These are phyloP conservation scores for Globisporangium splendens DNA, from an alignment of 352 stramenopile species.

Conservation along the genomic window DNA sequence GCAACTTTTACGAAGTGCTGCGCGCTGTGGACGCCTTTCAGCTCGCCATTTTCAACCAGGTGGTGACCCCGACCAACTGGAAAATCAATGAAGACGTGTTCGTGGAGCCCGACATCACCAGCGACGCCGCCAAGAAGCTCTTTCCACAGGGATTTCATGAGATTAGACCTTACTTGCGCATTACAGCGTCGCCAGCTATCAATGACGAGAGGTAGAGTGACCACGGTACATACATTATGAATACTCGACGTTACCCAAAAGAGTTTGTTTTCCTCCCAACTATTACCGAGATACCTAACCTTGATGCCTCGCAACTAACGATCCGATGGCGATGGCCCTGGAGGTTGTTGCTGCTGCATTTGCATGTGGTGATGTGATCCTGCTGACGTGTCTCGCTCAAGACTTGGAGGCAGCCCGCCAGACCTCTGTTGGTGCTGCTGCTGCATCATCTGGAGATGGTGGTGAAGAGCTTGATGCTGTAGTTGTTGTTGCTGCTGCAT, in stretches of 20 bases:
- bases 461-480: slow-evolving; percentile 43
- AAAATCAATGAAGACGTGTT: slow-evolving; percentile 86
- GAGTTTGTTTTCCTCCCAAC: slow-evolving; percentile 4
- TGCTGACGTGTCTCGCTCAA: slow-evolving; percentile 12
- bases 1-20: slow-evolving; percentile 82
- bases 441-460: slow-evolving; percentile 41
- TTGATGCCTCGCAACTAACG: slow-evolving; percentile 7
- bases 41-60: slow-evolving; percentile 66
- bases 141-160: slow-evolving; percentile 82
- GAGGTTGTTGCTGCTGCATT: slow-evolving; percentile 20
- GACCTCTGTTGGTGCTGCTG: slow-evolving; percentile 40
- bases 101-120: slow-evolving; percentile 61
- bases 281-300: not conserved
- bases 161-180: slow-evolving; percentile 75
- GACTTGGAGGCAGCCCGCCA: slow-evolving; percentile 11
- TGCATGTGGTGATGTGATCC: slow-evolving; percentile 43
- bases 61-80: slow-evolving; percentile 83
- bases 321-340: slow-evolving; percentile 4
- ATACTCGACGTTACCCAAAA: slow-evolving; percentile 7
- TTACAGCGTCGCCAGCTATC: slow-evolving; percentile 68
- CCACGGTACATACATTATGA: slow-evolving; percentile 4
- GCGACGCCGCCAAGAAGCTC: slow-evolving; percentile 67
- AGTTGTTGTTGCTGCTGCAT: slow-evolving; percentile 44
- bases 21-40: slow-evolving; percentile 68
- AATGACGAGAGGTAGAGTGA: slow-evolving; percentile 39